These are phyloP conservation scores for Podila verticillata DNA, from an alignment of 192 early-diverging fungal species.

Conservation along the genomic window DNA sequence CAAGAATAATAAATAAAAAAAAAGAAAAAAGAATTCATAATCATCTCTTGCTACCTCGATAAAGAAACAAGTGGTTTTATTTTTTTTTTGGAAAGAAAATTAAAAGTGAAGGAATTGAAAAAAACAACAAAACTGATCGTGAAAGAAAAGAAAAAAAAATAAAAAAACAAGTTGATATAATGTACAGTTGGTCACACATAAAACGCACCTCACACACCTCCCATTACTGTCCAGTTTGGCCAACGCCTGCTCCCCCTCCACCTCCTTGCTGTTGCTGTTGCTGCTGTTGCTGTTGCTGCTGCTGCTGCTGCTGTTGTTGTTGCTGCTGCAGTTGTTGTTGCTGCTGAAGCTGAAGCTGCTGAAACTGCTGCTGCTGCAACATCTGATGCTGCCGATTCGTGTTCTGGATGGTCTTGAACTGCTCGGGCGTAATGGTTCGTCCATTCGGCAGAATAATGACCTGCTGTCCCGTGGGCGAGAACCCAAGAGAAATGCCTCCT, in stretches of 20 bases:
- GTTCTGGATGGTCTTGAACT: slow-evolving; percentile 30
- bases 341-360: not conserved
- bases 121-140: too few relatives aligned
- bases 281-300: slow-evolving; percentile 11
- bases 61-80: too few relatives aligned
- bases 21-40: too few relatives aligned
- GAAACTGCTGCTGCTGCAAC: slow-evolving; percentile 8
- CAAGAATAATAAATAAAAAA: too few relatives aligned
- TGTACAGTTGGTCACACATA: too few relatives aligned
- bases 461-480: slow-evolving; percentile 33
- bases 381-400: slow-evolving; percentile 8
- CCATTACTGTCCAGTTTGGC: not conserved
- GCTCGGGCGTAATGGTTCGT: slow-evolving; percentile 16
- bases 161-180: too few relatives aligned
- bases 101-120: not conserved
- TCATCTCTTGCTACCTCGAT: too few relatives aligned
- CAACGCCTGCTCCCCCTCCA: not conserved
- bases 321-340: slow-evolving; percentile 8
- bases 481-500: slow-evolving; percentile 8
- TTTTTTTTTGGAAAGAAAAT: not conserved
- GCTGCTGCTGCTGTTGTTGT: slow-evolving; percentile 4
- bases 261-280: slow-evolving; percentile 18
- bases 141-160: too few relatives aligned
- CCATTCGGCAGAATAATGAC: slow-evolving; percentile 29
- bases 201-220: not conserved